phyloP scores from a whole-genome alignment of 805 yeast genomes.

The Ogataea chonburiensis region DNA sequence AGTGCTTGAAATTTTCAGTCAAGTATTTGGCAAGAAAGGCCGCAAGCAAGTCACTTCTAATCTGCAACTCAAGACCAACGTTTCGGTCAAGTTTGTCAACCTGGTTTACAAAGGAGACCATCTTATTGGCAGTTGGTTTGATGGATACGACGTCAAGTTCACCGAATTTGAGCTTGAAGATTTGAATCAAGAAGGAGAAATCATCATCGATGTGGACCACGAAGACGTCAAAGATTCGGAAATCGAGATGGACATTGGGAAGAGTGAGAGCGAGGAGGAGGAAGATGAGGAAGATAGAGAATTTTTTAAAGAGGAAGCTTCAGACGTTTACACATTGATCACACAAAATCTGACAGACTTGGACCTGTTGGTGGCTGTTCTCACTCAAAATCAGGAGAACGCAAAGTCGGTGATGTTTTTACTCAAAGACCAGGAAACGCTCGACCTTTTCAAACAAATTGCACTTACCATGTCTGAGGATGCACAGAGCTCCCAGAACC shows the following conservation, averaged over 20 bases:
- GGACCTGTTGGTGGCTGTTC: conserved; percentile 33
- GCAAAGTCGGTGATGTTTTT: conserved; percentile 55
- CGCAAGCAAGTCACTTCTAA: conserved; percentile 21
- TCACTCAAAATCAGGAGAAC: conserved; percentile 38
- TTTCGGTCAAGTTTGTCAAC: conserved; percentile 17
- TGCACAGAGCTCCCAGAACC: conserved; percentile 46
- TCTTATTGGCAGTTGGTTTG: conserved; percentile 28
- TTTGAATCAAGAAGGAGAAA: conserved; percentile 27
- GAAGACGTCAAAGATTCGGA: conserved; percentile 8
- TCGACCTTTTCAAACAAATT: conserved; percentile 44
- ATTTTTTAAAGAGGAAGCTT: conserved; percentile 27
- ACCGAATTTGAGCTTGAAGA: conserved; percentile 35
- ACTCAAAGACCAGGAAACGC: conserved; percentile 45
- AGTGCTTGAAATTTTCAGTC: conserved; percentile 27
- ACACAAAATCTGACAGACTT: conserved; percentile 22
- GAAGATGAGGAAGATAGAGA: conserved; percentile 20
- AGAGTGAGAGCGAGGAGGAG: conserved; percentile 17
- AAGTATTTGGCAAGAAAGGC: conserved; percentile 20
- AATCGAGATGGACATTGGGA: conserved; percentile 15
- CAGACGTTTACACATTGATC: conserved; percentile 25
- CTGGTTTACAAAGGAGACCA: conserved; percentile 9
- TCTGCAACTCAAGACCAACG: conserved; percentile 18
- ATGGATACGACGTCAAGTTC: conserved; percentile 26
- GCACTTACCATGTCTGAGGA: conserved; percentile 50
- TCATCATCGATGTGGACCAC: conserved; percentile 19